Evolutionary conservation across 441 rosid species (phyloP).

Genomic region (Populus hybrid): DNA sequence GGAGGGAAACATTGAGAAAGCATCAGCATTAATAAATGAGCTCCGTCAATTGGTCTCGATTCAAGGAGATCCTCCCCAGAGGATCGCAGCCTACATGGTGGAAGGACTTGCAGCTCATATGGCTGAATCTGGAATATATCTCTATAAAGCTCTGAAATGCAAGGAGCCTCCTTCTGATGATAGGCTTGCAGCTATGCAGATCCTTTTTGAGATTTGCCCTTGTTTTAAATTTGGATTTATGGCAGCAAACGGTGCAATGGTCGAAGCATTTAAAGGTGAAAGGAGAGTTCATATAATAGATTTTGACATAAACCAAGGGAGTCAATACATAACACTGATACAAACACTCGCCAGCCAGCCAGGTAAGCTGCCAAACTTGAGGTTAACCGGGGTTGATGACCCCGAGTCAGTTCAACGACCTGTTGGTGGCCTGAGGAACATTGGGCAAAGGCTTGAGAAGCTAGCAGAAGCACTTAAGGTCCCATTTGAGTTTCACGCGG

Average conservation of each 20-base stretch:
- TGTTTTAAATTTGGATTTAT: slow-evolving; percentile 93
- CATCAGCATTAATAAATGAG: slow-evolving; percentile 60
- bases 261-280: slow-evolving; percentile 80
- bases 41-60: slow-evolving; percentile 80
- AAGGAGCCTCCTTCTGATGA: slow-evolving; percentile 96
- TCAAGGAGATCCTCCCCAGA: slow-evolving; percentile 92
- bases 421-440: slow-evolving; percentile 65
- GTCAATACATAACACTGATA: slow-evolving; percentile 85
- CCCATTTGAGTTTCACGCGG: slow-evolving; percentile 68
- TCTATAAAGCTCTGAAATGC: slow-evolving; percentile 89
- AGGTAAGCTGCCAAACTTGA: slow-evolving; percentile 55
- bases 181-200: slow-evolving; percentile 98
- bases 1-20: slow-evolving; percentile 62
- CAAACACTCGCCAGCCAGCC: slow-evolving; percentile 53
- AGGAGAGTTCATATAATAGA: slow-evolving; percentile 82
- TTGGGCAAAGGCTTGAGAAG: slow-evolving; percentile 82
- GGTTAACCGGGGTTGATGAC: slow-evolving; percentile 91
- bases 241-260: slow-evolving; percentile 85
- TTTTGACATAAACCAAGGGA: slow-evolving; percentile 96
- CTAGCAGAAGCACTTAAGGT: slow-evolving; percentile 64
- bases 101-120: slow-evolving; percentile 97
- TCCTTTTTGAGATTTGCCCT: slow-evolving; percentile 96
- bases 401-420: slow-evolving; percentile 94
- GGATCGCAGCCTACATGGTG: slow-evolving; percentile 97
- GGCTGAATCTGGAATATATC: slow-evolving; percentile 83